Evolutionary conservation across 768 basidiomycete genomes (phyloP), one percentile per base, ranked within the genome.

Genomic region (Termitomyces sp.): DNA sequence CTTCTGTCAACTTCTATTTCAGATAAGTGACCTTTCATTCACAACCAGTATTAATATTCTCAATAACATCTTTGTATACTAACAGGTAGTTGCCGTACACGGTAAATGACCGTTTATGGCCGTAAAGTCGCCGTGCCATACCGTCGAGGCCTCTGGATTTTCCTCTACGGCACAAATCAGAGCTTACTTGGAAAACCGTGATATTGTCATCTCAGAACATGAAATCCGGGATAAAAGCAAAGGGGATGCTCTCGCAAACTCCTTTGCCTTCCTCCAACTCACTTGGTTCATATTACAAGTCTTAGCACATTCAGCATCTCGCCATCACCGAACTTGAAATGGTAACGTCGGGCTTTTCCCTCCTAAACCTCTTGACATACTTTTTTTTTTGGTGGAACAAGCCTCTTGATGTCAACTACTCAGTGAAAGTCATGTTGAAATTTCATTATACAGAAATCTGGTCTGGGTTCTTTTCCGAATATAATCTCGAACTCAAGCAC

Each of bases 351-450:
- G 70, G 64, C 4, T 68, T 63, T 49, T 57, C 64, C 0, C 32
- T 60, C 7, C 47, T 69, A 36, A 71, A 67, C 35, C 25, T 60
- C 18, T 41, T 67, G 31, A 66, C 60, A 38, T 73, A 74, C 45
- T 48, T 55, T 18, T 48, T 55, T 18, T 58, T 66, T 36, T 74
- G 72, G 73, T 72, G 68, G 68, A 56, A 71, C 42, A 74, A 74
- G 50, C 72, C 73, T 4, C 59, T 65, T 16, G 62, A 69, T 45
- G 64, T 70, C 2, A 39, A 50, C 0, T 60, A 49, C 18, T 47
- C 62, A 0, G 29, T 58, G 11, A 39, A 15, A 16, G 6, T 47
- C 13, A 10, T n/a, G n/a, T n/a, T n/a, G n/a, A n/a, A n/a, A n/a
- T n/a, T n/a, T n/a, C n/a, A n/a, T n/a, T n/a, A n/a, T n/a, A n/a